phyloP scores from a whole-genome alignment of 768 basidiomycete species.

The Pulveroboletus sp. region DNA sequence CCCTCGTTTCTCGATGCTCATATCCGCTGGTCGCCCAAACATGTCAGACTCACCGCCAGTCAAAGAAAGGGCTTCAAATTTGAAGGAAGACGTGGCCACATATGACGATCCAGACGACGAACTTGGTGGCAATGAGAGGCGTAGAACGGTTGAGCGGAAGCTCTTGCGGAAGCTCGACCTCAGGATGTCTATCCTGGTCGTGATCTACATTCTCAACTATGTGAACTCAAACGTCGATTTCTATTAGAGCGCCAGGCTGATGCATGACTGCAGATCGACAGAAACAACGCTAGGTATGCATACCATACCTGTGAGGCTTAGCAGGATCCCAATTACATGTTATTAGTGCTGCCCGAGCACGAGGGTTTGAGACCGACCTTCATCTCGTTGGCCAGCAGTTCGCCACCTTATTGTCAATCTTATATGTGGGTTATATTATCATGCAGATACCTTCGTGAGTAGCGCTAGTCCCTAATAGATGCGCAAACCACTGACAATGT shows the following conservation, averaged over 20 bases:
- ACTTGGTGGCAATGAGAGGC: slow-evolving; percentile 44
- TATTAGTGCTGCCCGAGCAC: slow-evolving; percentile 58
- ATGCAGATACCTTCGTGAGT: slow-evolving; percentile 40
- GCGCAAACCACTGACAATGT: background rate
- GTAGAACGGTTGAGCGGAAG: slow-evolving; percentile 46
- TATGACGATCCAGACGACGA: slow-evolving; percentile 33
- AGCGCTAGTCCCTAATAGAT: background rate
- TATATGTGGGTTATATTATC: slow-evolving; percentile 54
- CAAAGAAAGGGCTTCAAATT: background rate
- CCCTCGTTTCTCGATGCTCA: slow-evolving; percentile 1
- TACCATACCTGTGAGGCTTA: background rate
- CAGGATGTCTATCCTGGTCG: slow-evolving; percentile 49
- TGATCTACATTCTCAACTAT: slow-evolving; percentile 37
- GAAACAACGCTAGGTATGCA: slow-evolving; percentile 62
- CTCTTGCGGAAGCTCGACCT: slow-evolving; percentile 53
- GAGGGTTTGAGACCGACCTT: slow-evolving; percentile 64
- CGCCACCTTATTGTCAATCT: slow-evolving; percentile 61
- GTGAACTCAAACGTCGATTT: slow-evolving; percentile 12
- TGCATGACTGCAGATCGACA: slow-evolving; percentile 45
- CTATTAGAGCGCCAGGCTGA: background rate
- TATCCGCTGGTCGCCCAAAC: slow-evolving; percentile 8
- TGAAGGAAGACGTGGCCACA: background rate
- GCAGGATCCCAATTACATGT: background rate
- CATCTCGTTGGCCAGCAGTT: slow-evolving; percentile 58
- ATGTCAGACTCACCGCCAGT: background rate